Conservation (phyloP, 345 rosid species). For the Xanthoceras sorbifolium region DNA sequence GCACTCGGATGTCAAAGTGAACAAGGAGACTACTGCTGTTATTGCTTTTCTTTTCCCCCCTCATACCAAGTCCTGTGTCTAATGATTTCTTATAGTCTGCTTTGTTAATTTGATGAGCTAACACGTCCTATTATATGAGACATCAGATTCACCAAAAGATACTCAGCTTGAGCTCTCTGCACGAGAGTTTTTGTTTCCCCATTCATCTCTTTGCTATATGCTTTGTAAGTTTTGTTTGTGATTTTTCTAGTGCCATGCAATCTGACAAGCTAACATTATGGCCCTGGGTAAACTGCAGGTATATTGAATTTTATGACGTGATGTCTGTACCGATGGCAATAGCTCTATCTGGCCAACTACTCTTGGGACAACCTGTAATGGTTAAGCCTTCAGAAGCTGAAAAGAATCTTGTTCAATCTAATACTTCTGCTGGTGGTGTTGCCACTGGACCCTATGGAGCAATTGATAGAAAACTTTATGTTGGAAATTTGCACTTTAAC, state of each 20-base stretch:
- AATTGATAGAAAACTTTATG: conserved; percentile 85
- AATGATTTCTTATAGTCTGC: conserved; percentile 22
- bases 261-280: conserved; percentile 41
- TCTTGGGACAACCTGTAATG: conserved; percentile 96
- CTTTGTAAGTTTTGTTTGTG: conserved; percentile 53
- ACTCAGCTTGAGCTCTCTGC: conserved; percentile 71
- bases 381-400: conserved; percentile 99
- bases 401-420: conserved; percentile 90
- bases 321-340: conserved; percentile 99
- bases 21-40: conserved; percentile 16
- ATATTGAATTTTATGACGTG: conserved; percentile 88
- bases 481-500: conserved; percentile 91
- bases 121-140: conserved; percentile 56
- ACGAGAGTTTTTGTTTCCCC: conserved; percentile 66
- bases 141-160: conserved; percentile 69
- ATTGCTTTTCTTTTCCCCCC: background rate
- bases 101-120: conserved; percentile 39
- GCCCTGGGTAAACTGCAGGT: conserved; percentile 59
- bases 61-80: conserved; percentile 5
- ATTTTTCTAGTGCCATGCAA: conserved; percentile 18
- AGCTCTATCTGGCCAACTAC: conserved; percentile 81
- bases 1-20: conserved; percentile 19
- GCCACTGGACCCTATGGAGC: conserved; percentile 72
- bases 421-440: conserved; percentile 51
- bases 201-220: conserved; percentile 55